Percentiles rank a stretch among this genome's conserved stretches.
Evolutionary conservation across 2,329 filamentous ascomycete species (phyloP).

Genomic region (Colletotrichum spinosum): DNA sequence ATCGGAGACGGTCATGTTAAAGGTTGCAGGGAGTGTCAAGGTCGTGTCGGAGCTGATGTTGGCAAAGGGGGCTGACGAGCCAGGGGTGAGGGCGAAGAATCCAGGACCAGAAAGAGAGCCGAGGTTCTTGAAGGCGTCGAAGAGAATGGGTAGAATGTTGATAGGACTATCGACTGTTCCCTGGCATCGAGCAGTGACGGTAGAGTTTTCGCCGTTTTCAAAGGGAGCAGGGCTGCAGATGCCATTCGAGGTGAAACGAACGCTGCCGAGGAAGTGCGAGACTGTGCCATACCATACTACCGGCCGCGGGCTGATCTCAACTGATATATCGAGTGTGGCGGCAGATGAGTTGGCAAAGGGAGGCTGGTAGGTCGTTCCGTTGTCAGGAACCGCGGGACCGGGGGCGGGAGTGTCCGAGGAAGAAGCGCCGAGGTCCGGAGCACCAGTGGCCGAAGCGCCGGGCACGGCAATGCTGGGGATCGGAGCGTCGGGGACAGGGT

Average conservation of each 20-base stretch:
- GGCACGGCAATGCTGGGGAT: no score
- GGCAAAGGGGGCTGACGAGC: slow-evolving; percentile 21
- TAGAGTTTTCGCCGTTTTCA: slow-evolving; percentile 30
- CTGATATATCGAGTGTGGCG: slow-evolving; percentile 12
- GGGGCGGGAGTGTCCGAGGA: background rate
- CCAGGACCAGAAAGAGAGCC: slow-evolving; percentile 27
- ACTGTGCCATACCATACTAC: slow-evolving; percentile 34
- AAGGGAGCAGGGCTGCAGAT: slow-evolving; percentile 33
- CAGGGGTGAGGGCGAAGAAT: slow-evolving; percentile 21
- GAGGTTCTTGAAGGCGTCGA: slow-evolving; percentile 36
- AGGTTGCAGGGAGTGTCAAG: slow-evolving; percentile 24
- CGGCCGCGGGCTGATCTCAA: slow-evolving; percentile 28
- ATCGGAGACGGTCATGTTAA: slow-evolving; percentile 32
- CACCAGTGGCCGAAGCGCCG: no score
- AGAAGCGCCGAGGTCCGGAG: slow-evolving; percentile 25
- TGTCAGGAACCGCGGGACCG: background rate
- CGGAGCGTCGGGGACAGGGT: no score
- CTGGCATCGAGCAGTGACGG: slow-evolving; percentile 33
- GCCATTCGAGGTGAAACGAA: slow-evolving; percentile 25
- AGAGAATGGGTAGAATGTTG: slow-evolving; percentile 32
- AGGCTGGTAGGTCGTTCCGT: slow-evolving; percentile 2
- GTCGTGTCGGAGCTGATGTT: slow-evolving; percentile 36
- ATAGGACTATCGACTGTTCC: slow-evolving; percentile 26
- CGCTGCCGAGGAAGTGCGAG: slow-evolving; percentile 30
- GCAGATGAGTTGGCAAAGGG: slow-evolving; percentile 13